Conservation (phyloP, 1,284 basidiomycete genomes). For the Entoloma clypeatum region DNA sequence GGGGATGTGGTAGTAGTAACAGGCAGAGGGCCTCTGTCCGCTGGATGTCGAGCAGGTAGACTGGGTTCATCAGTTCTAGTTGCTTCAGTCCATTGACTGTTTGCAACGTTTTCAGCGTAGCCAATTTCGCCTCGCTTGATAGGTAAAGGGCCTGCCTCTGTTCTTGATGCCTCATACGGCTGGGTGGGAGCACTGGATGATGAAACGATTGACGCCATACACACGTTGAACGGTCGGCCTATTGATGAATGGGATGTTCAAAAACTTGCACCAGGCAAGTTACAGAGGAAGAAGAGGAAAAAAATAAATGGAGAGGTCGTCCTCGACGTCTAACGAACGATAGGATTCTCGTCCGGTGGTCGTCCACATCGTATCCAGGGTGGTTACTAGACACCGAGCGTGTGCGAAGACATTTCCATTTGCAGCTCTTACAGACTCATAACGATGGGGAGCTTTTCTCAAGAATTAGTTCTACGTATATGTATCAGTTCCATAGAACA, state of each 20-base stretch:
- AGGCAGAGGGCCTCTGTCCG: constrained; percentile 41
- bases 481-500: background rate
- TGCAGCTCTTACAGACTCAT: too few relatives aligned
- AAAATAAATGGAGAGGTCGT: constrained; percentile 3
- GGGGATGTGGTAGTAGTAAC: constrained; percentile 5
- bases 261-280: constrained; percentile 23
- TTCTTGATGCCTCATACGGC: constrained; percentile 26
- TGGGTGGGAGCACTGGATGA: constrained; percentile 10
- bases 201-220: constrained; percentile 21
- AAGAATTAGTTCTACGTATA: too few relatives aligned
- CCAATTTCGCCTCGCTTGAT: constrained; percentile 65
- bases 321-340: constrained; percentile 10
- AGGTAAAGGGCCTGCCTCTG: constrained; percentile 60
- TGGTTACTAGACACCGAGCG: constrained; percentile 16
- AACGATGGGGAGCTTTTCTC: too few relatives aligned
- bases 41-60: constrained; percentile 49
- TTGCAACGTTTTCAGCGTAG: constrained; percentile 44
- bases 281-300: constrained; percentile 5
- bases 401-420: too few relatives aligned
- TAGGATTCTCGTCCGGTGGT: too few relatives aligned
- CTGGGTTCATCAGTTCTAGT: constrained; percentile 17
- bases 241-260: constrained; percentile 17
- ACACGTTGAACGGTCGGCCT: constrained; percentile 7
- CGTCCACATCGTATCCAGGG: constrained; percentile 1
- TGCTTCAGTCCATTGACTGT: constrained; percentile 23